Evolutionary conservation across 108 stramenopile genomes (phyloP).

Genomic region (Nitzschia inconspicua): DNA sequence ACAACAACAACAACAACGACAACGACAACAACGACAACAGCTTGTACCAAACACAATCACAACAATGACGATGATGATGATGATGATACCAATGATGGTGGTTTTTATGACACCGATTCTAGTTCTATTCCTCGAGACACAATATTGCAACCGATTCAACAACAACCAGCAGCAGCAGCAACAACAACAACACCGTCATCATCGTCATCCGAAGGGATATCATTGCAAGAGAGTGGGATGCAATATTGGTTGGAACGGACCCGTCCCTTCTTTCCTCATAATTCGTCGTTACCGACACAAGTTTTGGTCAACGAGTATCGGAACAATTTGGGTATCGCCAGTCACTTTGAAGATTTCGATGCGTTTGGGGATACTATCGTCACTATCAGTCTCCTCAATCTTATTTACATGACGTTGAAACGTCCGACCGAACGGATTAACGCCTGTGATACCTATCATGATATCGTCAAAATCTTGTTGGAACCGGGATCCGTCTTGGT

Average conservation of each 20-base stretch:
- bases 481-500: slow-evolving; percentile 24
- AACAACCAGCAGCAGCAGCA: too few relatives aligned
- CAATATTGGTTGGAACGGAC: background rate
- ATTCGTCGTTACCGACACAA: slow-evolving; percentile 12
- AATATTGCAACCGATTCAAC: too few relatives aligned
- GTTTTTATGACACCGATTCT: too few relatives aligned
- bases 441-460: slow-evolving; percentile 11
- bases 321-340: slow-evolving; percentile 26
- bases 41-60: background rate
- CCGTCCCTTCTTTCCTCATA: slow-evolving; percentile 2
- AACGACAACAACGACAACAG: background rate
- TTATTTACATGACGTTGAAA: slow-evolving; percentile 28
- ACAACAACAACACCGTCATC: background rate
- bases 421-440: slow-evolving; percentile 8
- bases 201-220: background rate
- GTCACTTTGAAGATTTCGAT: slow-evolving; percentile 20
- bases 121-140: too few relatives aligned
- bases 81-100: background rate
- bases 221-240: background rate
- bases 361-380: slow-evolving; percentile 11
- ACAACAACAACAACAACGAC: background rate
- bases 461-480: slow-evolving; percentile 10
- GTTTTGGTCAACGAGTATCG: slow-evolving; percentile 23
- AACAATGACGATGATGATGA: background rate
- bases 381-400: slow-evolving; percentile 3